These are phyloP conservation scores for Vickermania ingenoplastis DNA, from an alignment of 208 protist genomes.

Conservation along the genomic window DNA sequence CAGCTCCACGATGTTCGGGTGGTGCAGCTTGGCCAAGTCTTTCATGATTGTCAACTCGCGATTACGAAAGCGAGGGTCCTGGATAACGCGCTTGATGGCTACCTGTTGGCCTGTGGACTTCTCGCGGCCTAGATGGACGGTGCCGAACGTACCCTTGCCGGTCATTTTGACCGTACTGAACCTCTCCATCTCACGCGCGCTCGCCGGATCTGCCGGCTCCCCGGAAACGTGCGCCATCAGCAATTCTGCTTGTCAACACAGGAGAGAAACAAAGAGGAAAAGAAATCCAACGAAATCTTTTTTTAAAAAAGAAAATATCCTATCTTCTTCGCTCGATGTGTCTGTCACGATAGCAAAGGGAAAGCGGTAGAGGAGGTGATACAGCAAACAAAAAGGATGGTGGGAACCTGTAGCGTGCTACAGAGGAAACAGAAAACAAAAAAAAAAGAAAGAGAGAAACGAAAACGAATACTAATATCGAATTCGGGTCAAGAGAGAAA, in stretches of 20 bases:
- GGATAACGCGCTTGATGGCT: conserved; percentile 90
- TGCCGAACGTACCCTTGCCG: conserved; percentile 96
- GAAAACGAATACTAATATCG: no score
- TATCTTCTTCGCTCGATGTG: neutral
- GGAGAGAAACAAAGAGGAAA: conserved; percentile 10
- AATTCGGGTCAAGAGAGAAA: no score
- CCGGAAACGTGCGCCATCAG: conserved; percentile 45
- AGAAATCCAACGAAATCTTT: conserved; percentile 1
- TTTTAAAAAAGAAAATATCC: conserved; percentile 1
- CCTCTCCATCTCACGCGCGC: conserved; percentile 65
- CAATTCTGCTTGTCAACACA: neutral
- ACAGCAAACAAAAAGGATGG: no score
- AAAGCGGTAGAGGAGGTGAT: no score
- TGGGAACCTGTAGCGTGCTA: no score
- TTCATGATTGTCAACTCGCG: conserved; percentile 92
- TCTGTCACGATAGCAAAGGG: no score
- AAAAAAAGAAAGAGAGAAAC: no score
- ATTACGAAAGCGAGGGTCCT: conserved; percentile 98
- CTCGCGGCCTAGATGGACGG: conserved; percentile 90
- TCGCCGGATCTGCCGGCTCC: conserved; percentile 59
- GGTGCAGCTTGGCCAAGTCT: conserved; percentile 75
- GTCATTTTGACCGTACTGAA: conserved; percentile 90
- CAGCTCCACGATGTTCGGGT: conserved; percentile 93
- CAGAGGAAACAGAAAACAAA: no score
- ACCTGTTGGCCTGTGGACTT: conserved; percentile 47